These are phyloP conservation scores for Oryza australiensis DNA, from an alignment of 176 grass and related monocot genomes.

Conservation along the genomic window DNA sequence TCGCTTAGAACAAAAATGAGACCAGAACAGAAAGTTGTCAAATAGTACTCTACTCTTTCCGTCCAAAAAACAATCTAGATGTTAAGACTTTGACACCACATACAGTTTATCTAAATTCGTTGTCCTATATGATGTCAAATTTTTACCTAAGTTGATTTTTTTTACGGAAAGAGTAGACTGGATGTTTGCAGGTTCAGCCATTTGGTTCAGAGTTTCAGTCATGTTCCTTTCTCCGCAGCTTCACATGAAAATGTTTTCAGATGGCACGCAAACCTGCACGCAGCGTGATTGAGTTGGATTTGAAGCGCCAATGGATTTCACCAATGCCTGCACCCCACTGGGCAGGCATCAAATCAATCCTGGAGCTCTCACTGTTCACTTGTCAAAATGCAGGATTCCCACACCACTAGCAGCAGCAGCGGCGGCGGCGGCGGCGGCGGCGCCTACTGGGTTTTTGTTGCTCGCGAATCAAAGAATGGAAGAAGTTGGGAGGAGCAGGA, in stretches of 20 bases:
- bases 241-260: slow-evolving; percentile 11
- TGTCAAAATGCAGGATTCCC: slow-evolving; percentile 49
- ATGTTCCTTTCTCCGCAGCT: background rate
- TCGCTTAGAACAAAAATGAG: background rate
- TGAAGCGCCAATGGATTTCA: background rate
- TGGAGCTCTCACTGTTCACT: background rate
- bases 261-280: background rate
- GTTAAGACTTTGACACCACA: too few relatives aligned
- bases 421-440: slow-evolving; percentile 10
- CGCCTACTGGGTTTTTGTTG: slow-evolving; percentile 9
- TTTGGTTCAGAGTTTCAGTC: background rate
- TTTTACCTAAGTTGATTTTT: too few relatives aligned
- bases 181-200: background rate
- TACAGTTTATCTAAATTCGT: too few relatives aligned
- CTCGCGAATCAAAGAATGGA: slow-evolving; percentile 3
- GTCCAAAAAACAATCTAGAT: too few relatives aligned
- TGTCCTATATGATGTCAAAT: too few relatives aligned
- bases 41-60: too few relatives aligned
- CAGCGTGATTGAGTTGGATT: background rate
- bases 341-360: slow-evolving; percentile 32
- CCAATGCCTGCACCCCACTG: slow-evolving; percentile 7
- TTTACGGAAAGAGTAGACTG: too few relatives aligned
- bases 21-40: background rate
- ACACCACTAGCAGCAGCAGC: slow-evolving; percentile 24
- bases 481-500: background rate